Base-by-base conservation (phyloP, 768 basidiomycete species). In the Lactarius psammicola region DNA sequence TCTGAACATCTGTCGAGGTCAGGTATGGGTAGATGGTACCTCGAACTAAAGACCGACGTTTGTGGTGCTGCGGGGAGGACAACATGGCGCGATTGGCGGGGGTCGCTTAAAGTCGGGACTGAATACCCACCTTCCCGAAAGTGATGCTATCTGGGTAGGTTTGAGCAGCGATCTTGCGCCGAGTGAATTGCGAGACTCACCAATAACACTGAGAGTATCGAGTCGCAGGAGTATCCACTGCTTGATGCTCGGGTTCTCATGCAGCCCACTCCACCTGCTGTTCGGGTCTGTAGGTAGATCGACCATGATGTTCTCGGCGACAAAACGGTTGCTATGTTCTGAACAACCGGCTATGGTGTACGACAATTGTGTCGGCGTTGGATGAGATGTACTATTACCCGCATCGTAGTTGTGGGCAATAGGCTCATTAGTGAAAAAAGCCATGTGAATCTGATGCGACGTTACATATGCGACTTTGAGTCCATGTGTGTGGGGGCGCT, bases 251-350 rank as follows among this genome's bases (percentile, higher is more conserved):
- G 81, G 74, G 6, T 81, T 80, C 51, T 87, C 85, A 56, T 83
- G 79, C 4, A 85, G 85, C 7, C 87, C 87, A 58, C 88, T 92
- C 90, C 90, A 92, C 78, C 91, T 78, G 72, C 88, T 91, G 3
- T 80, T 77, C 64, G 84, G 84, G 71, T 91, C 88, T 59, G 75
- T 74, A 0, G 88, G 88, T 23, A 78, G 80, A 74, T 91, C 85
- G 23, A 84, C 76, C 30, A 87, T 75, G 62, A 92, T 88, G 68
- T 91, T 87, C 66, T 89, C 84, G 3, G 89, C 82, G 31, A 78
- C 80, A 76, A 90, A 91, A 68, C 78, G 80, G 3, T 86, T 87
- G 70, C 88, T 90, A 74, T 89, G 88, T 40, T 88, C 82, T n/a
- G 88, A 87, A 44, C 84, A 84, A 26, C 81, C 80, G 0, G 81